Conservation (phyloP, 768 basidiomycete genomes). For the Boletus huronensis region DNA sequence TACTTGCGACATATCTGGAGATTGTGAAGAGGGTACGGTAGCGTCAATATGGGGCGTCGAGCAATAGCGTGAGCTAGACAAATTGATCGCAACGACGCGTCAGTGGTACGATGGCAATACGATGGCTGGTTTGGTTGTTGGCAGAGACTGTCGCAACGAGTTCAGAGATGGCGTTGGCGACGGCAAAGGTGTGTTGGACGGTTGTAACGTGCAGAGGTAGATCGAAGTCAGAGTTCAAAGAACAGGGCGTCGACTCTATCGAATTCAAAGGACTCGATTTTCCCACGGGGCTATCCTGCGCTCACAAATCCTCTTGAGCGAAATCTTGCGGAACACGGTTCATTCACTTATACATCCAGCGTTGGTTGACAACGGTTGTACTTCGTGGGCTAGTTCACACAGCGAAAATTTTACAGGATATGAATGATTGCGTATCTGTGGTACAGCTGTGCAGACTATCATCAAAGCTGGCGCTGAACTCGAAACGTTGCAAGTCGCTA, state of each 20-base stretch:
- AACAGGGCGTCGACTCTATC: conserved; percentile 18
- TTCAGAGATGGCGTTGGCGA: conserved; percentile 12
- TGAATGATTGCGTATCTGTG: not conserved
- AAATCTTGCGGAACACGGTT: not conserved
- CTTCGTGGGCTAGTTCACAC: not conserved
- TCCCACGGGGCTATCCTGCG: too few species aligned
- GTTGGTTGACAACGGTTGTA: too few species aligned
- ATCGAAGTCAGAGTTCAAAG: conserved; percentile 32
- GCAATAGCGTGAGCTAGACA: conserved; percentile 10
- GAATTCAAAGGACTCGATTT: conserved; percentile 25
- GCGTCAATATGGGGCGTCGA: conserved; percentile 15
- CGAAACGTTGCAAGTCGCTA: not conserved
- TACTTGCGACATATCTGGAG: conserved; percentile 30
- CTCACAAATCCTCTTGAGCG: not conserved
- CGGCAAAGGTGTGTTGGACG: conserved; percentile 8
- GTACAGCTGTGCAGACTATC: not conserved
- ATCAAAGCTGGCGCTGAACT: not conserved
- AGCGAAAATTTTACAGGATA: not conserved
- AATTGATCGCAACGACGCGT: conserved; percentile 25
- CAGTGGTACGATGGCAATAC: conserved; percentile 15
- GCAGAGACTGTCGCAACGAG: conserved; percentile 11
- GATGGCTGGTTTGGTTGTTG: conserved; percentile 15
- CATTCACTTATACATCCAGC: not conserved
- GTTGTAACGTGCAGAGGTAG: conserved; percentile 16
- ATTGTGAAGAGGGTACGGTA: conserved; percentile 7